Conservation (phyloP, 306 rosid genomes). For the Vicia villosa region DNA sequence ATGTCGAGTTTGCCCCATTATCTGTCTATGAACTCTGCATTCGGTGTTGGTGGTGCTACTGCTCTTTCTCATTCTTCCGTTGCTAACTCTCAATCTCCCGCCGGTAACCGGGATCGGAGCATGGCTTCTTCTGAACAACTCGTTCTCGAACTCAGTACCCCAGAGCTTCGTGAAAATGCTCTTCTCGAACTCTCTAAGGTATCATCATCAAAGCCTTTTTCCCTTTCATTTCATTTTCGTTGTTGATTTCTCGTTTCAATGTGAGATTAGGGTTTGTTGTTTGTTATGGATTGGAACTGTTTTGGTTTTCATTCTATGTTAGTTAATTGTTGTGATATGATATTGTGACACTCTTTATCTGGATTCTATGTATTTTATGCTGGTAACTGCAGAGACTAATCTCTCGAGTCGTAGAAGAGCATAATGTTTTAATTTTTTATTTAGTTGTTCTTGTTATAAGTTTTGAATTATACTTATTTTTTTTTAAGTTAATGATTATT, state of each 20-base stretch:
- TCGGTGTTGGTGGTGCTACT: constrained; percentile 29
- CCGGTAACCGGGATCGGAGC: constrained; percentile 49
- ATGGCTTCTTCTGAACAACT: constrained; percentile 77
- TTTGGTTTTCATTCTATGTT: background rate
- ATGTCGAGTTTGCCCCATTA: constrained; percentile 45
- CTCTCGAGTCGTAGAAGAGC: too few relatives aligned
- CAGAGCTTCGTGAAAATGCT: constrained; percentile 56
- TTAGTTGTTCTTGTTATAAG: background rate
- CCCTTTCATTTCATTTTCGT: background rate
- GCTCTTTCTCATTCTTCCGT: background rate
- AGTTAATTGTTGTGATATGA: constrained; percentile 3
- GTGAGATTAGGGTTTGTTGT: background rate
- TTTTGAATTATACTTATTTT: background rate
- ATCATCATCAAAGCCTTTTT: background rate
- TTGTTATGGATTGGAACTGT: background rate
- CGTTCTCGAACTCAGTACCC: constrained; percentile 50
- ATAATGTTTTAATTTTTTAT: background rate
- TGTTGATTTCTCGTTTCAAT: background rate
- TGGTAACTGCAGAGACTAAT: too few relatives aligned
- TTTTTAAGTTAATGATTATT: background rate
- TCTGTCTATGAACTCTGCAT: constrained; percentile 50
- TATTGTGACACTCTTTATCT: background rate
- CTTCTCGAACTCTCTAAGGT: constrained; percentile 57
- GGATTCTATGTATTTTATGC: background rate
- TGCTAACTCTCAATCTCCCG: constrained; percentile 36